Conservation (phyloP, 805 yeast genomes). For the Starmerella roubikii region DNA sequence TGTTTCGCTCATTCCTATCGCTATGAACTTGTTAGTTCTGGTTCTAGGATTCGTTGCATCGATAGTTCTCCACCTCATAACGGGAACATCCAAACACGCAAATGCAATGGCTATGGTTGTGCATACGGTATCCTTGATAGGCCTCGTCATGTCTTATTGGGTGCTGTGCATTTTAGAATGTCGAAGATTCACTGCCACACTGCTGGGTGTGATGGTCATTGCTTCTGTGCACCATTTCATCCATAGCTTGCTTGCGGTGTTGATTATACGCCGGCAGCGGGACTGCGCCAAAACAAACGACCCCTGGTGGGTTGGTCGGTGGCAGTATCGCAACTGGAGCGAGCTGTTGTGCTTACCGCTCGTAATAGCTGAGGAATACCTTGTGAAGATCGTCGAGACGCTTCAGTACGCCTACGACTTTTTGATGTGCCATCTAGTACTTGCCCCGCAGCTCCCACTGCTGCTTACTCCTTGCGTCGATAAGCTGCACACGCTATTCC, state of each 20-base stretch:
- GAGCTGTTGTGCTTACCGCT: constrained; percentile 35
- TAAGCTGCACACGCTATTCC: constrained; percentile 83
- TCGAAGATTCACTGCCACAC: constrained; percentile 46
- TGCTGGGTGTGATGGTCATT: constrained; percentile 47
- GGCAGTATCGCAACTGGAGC: constrained; percentile 57
- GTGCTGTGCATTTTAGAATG: constrained; percentile 54
- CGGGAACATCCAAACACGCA: neutral
- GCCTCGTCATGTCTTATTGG: constrained; percentile 45
- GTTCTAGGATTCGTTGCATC: constrained; percentile 20
- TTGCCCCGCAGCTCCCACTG: constrained; percentile 71
- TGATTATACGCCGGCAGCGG: constrained; percentile 48
- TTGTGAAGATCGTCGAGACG: constrained; percentile 74
- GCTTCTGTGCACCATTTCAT: constrained; percentile 45
- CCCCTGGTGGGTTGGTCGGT: constrained; percentile 47
- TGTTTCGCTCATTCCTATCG: constrained; percentile 14
- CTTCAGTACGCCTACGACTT: constrained; percentile 88
- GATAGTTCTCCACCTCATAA: neutral
- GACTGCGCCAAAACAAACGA: constrained; percentile 42
- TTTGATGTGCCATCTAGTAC: constrained; percentile 64
- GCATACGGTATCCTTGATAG: constrained; percentile 40
- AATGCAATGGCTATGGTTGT: constrained; percentile 38
- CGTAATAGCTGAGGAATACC: constrained; percentile 72
- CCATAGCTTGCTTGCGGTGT: constrained; percentile 37
- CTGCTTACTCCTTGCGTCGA: constrained; percentile 69
- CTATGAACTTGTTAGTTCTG: constrained; percentile 16